A percentile compares a stretch with the other conserved stretches of the same genome.
These are phyloP conservation scores for Aspergillus alliaceus DNA, from an alignment of 2,329 filamentous ascomycete genomes.

Conservation along the genomic window DNA sequence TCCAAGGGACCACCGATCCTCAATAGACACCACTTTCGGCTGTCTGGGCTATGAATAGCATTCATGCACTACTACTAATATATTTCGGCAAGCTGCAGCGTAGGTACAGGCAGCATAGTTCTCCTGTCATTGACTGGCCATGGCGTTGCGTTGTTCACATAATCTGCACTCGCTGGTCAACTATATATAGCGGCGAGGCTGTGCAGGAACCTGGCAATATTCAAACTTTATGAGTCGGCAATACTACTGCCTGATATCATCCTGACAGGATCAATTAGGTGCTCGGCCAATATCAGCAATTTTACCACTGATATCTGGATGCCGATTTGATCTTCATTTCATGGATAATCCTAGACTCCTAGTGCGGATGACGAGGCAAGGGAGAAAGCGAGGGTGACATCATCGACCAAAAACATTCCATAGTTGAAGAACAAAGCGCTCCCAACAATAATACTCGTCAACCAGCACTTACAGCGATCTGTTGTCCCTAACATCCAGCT, in stretches of 20 bases:
- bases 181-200: slow-evolving; percentile 18
- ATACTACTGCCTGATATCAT: background rate
- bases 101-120: slow-evolving; percentile 14
- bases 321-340: no score
- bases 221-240: background rate
- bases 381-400: background rate
- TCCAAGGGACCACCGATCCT: background rate
- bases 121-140: slow-evolving; percentile 2
- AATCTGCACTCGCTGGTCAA: background rate
- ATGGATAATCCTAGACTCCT: background rate
- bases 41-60: background rate
- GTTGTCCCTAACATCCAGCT: background rate
- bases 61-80: background rate
- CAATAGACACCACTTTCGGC: background rate
- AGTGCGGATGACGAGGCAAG: background rate
- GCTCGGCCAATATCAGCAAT: background rate
- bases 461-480: no score
- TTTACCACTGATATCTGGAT: no score
- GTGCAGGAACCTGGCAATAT: slow-evolving; percentile 9
- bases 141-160: background rate
- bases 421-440: background rate
- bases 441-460: background rate
- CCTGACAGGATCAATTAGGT: background rate
- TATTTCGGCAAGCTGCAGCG: background rate
- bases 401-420: background rate